Evolutionary conservation across 2,329 filamentous ascomycete species (phyloP).

Genomic region (Fusarium sp.): DNA sequence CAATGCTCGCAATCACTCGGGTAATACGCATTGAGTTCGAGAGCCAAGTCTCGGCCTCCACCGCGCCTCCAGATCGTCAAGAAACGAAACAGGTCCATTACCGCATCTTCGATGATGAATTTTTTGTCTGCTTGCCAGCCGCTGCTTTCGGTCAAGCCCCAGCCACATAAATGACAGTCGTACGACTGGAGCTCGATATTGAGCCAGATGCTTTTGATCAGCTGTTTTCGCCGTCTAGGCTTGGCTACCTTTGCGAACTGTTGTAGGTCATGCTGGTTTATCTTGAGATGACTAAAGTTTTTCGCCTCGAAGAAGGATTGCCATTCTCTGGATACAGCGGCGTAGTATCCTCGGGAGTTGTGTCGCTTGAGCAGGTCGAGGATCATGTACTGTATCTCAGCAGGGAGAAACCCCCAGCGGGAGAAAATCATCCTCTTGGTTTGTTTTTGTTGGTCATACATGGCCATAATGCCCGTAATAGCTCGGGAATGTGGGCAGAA

Average conservation of each 20-base stretch:
- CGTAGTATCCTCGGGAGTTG: not conserved
- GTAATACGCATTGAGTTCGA: slow-evolving; percentile 7
- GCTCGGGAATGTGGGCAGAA: too few species aligned
- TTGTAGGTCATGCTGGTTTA: not conserved
- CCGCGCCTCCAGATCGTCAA: not conserved
- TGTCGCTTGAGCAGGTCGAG: not conserved
- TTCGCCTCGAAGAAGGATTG: not conserved
- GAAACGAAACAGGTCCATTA: not conserved
- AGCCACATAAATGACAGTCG: not conserved
- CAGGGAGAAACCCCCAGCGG: not conserved
- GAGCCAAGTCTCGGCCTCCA: not conserved
- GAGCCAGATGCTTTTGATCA: not conserved
- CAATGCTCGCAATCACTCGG: not conserved
- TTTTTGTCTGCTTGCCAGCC: not conserved
- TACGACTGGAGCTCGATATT: not conserved
- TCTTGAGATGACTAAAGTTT: not conserved
- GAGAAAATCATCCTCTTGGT: not conserved
- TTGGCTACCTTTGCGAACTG: not conserved
- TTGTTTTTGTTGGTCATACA: not conserved
- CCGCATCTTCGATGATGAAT: not conserved
- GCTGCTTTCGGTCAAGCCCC: not conserved
- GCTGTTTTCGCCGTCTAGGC: not conserved
- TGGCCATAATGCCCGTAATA: too few species aligned
- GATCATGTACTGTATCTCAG: not conserved
- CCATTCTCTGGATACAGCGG: not conserved